Base-by-base conservation (phyloP, 805 yeast species). In the Suhomyces sp. region DNA sequence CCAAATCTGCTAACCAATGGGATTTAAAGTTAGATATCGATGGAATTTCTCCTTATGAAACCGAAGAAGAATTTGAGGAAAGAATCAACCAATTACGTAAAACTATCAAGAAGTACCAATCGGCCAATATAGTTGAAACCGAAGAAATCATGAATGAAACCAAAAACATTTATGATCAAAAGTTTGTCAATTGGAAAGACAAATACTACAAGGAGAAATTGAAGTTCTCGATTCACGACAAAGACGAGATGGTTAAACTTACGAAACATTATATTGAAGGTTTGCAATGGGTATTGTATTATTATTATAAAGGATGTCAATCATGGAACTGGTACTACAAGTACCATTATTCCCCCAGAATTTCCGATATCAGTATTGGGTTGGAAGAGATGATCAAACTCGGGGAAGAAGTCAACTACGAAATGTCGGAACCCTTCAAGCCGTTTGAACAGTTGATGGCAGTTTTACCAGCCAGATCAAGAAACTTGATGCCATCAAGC, bases 361-460 rank as follows among this genome's bases (percentile, higher is more conserved):
- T 93, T 53, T 89, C 97, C 4, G 98, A 93, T 70, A 77, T 93
- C 55, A 69, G 79, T 31, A 73, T 77, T 52, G 98, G 97, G 46
- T 76, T 93, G 49, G 80, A 84, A 46, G 80, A 81, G 50, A 71
- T 79, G 53, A 57, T 73, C 39, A 65, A 64, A 4, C 56, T 60
- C 7, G 58, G 60, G 17, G 63, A 68, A 45, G 62, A 56, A 17
- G 77, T 88, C 52, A 66, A 75, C 31, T 91, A 92, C 60, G 83
- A 85, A 13, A 67, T 76, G 57, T 92, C 96, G 6, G 66, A 66
- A 4, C 99, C 99, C 0, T 90, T 94, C 74, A 82, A 76, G 54
- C 99, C 99, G 9, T 93, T 89, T 68, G 93, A 94, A 67, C 99
- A 94, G 73, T 79, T 94, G 61, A 94, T 93, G 99, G 93, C 97